Base-by-base conservation (phyloP, 2,329 filamentous ascomycete genomes). In the Lecanoromycetidae sp. region DNA sequence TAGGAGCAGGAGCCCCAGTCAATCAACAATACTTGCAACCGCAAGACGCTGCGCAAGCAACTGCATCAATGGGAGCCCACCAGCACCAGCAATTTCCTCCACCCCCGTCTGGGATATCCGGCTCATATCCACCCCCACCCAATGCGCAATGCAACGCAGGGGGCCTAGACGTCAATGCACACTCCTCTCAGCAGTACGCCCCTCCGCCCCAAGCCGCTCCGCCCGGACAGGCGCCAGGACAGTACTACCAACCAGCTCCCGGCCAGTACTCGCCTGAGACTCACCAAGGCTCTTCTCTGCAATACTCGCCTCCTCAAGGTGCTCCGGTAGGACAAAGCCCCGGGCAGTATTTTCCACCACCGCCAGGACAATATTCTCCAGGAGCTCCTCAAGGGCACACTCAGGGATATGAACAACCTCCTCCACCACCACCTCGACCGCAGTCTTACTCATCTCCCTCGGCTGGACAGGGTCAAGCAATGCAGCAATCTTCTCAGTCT, bases 11-110 rank as follows among this genome's bases (percentile, higher is more conserved):
- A 19, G 32, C 32, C 6, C 42, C 30, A 5, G 17, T 33, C 5
- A 46, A 46, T 12, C 48, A 50, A 15, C 48, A 50, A 13, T 50
- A 36, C 20, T 5, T 46, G 15, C 42, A 45, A 23, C 7, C 23
- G 8, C 19, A 43, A 5, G 30, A 34, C 23, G 42, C n/a, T 13
- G 17, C 9, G 9, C 30, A 19, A 25, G 30, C 19, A 35, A n/a
- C 30, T 3, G 10, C 32, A 5, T 30, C 34, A 9, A 30, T 15
- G 7, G 25, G 23, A 15, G 23, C 10, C 10, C 13, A 13, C 13
- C 42, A 20, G 13, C 48, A 46, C n/a, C 36, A 46, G 9, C 36
- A 46, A 25, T 23, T 36, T 46, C 3, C 17, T 20, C 17, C 32
- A 2, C 4, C n/a, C n/a, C n/a, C n/a, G n/a, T n/a, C 22, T 7